Conservation (phyloP, 495 filamentous ascomycete species). For the Lophium mytilinum region DNA sequence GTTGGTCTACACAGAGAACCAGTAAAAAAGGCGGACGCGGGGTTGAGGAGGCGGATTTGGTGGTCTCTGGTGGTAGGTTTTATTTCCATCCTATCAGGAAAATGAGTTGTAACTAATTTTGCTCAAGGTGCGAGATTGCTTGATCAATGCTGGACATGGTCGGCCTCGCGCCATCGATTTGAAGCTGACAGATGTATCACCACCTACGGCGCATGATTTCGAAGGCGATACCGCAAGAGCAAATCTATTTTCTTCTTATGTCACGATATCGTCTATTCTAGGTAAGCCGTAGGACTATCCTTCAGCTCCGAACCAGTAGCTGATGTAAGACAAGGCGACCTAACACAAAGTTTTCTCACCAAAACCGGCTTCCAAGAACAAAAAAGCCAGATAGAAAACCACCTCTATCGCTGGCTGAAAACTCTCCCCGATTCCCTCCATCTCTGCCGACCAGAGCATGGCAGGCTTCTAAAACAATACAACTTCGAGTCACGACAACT, state of each 20-base stretch:
- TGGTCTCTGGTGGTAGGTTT: constrained; percentile 17
- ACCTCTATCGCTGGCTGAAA: constrained; percentile 20
- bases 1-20: constrained; percentile 22
- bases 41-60: constrained; percentile 18
- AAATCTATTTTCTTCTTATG: constrained; percentile 16
- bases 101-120: neutral
- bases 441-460: constrained; percentile 7
- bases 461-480: constrained; percentile 16
- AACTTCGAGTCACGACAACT: constrained; percentile 21
- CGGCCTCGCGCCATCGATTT: constrained; percentile 20
- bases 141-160: constrained; percentile 25
- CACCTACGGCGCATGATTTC: constrained; percentile 13
- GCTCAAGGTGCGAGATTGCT: constrained; percentile 12
- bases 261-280: constrained; percentile 20
- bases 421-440: constrained; percentile 16
- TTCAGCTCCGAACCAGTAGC: neutral
- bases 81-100: neutral
- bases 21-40: constrained; percentile 5
- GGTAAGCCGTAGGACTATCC: constrained; percentile 1
- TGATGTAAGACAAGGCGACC: constrained; percentile 5
- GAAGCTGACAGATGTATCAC: constrained; percentile 15
- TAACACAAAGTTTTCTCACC: constrained; percentile 19
- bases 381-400: constrained; percentile 12
- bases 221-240: constrained; percentile 10
- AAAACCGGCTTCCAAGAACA: constrained; percentile 16